Base-by-base conservation (phyloP, 1,284 basidiomycete species). In the Xerocomus amazonicus region DNA sequence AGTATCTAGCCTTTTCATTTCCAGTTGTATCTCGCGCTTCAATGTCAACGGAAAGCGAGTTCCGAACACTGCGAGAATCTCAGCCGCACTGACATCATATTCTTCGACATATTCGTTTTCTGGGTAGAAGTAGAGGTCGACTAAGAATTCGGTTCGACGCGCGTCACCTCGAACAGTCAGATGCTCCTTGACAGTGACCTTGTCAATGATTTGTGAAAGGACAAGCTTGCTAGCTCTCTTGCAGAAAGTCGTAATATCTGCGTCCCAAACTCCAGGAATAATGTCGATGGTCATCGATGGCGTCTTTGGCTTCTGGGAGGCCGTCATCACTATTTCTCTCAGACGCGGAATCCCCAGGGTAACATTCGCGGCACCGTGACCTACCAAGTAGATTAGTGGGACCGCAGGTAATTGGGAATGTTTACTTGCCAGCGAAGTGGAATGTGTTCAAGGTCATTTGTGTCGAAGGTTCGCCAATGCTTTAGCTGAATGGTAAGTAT, bases 381-480 rank as follows among this genome's bases (percentile, higher is more conserved):
- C 93, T 87, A 63, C n/a, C 2, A 49, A 51, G 39, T 48, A 40
- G 27, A 55, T 52, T 47, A 46, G 51, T 14, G 13, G 51, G 35
- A 14, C 10, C 7, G 16, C 13, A 12, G 7, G 3, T 19, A 9
- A 43, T 29, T 3, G 17, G 41, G 6, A 14, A 14, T 29, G 45
- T 41, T 12, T 45, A 67, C 80, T 61, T 67, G 83, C 90, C 92
- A 57, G 94, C 94, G 68, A 99, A 97, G 76, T 99, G 97, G 84
- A 99, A 99, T 9, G 97, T 99, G 70, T 99, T 99, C 58, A 99
- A 75, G 28, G 97, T 99, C 97, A 99, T 99, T 69, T 99, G 97
- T 2, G 97, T 99, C 23, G 97, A 99, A 4, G 97, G 97, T 70
- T 99, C 97, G 53, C 97, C 97, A 42, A 99, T 84, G 75, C 94